A percentile compares a stretch with the other conserved stretches of the same genome.
phyloP scores from a whole-genome alignment of 345 rosid species.

The Syzygium oleosum region DNA sequence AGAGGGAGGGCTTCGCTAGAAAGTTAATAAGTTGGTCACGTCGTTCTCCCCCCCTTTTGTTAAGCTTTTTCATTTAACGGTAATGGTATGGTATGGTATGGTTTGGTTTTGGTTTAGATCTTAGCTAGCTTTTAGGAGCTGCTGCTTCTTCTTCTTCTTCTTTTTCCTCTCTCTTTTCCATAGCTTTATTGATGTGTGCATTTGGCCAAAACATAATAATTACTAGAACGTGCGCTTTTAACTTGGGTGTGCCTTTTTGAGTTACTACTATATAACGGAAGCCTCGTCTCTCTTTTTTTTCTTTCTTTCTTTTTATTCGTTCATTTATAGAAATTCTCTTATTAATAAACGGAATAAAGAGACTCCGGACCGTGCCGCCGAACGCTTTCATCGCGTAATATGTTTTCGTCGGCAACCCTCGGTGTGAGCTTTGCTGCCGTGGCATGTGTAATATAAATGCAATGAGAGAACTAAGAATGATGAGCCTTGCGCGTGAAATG shows the following conservation, averaged over 20 bases:
- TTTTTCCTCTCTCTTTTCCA: rapidly evolving
- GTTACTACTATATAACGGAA: background rate
- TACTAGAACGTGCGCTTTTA: background rate
- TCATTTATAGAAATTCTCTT: background rate
- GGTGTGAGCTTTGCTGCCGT: too few relatives aligned
- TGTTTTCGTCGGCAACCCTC: background rate
- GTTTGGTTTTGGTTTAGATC: background rate
- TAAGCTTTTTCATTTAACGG: too few relatives aligned
- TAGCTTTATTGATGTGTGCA: background rate
- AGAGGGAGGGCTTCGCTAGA: too few relatives aligned
- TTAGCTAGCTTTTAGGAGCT: background rate
- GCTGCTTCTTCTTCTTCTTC: background rate
- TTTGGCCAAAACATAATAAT: background rate
- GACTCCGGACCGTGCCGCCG: background rate
- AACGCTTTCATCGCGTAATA: background rate
- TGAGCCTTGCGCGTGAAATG: background rate
- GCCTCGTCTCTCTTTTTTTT: background rate
- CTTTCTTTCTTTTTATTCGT: too few relatives aligned
- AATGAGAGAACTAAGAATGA: rapidly evolving
- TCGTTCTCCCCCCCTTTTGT: background rate
- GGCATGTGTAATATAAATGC: background rate
- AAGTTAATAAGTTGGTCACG: background rate
- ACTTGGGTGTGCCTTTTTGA: background rate
- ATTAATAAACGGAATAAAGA: too few relatives aligned
- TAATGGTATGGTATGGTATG: too few relatives aligned